phyloP scores from a whole-genome alignment of 202 grass and related monocot species.

The Saccharum hybrid region DNA sequence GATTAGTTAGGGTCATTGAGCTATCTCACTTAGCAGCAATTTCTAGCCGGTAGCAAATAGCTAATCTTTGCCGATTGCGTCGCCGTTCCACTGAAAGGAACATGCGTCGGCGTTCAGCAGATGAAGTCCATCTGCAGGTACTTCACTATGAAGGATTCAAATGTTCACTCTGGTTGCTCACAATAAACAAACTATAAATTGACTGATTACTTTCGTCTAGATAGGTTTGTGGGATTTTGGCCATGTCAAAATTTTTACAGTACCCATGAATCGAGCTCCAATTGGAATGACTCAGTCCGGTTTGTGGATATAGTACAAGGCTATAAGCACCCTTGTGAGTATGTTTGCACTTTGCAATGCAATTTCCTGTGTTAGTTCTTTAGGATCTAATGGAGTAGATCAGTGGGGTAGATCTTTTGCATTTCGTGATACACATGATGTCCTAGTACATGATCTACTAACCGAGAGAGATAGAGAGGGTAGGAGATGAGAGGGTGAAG shows the following conservation, averaged over 20 bases:
- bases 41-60: slow-evolving; percentile 22
- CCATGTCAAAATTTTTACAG: not conserved
- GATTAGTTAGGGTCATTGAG: slow-evolving; percentile 53
- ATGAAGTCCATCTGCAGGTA: slow-evolving; percentile 1
- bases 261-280: not conserved
- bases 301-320: not conserved
- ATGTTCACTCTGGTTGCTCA: not conserved
- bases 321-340: too few species aligned
- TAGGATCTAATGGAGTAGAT: too few species aligned
- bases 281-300: not conserved
- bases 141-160: not conserved
- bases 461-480: too few species aligned
- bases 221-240: not conserved
- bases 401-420: too few species aligned
- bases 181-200: not conserved
- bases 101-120: not conserved
- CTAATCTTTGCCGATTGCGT: slow-evolving; percentile 19
- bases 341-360: not conserved
- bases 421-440: too few species aligned
- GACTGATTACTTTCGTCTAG: not conserved
- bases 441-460: too few species aligned
- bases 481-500: too few species aligned
- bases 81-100: not conserved
- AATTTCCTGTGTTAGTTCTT: too few species aligned
- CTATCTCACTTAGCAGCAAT: slow-evolving; percentile 24